Base-by-base conservation (phyloP, 1,284 basidiomycete genomes). In the Meripilus lineatus region DNA sequence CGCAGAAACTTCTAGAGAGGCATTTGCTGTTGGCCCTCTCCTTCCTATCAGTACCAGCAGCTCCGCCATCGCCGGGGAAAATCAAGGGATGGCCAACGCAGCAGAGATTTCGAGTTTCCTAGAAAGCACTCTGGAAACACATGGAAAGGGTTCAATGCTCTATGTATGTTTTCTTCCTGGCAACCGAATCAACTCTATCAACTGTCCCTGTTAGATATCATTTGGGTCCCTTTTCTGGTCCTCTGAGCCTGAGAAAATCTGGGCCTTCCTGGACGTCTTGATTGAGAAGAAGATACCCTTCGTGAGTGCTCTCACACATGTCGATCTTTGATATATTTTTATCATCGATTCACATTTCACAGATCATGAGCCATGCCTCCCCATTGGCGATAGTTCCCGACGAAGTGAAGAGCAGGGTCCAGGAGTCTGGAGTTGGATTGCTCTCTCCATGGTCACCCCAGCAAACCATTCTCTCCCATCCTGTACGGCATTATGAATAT, bases 191-290 rank as follows among this genome's bases (percentile, higher is more conserved):
- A 18, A 26, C 32, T 25, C 28, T 38, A n/a, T 21, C n/a, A 38
- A 38, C n/a, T 32, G 5, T 30, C 21, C 32, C 4, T 20, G 24
- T 11, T 5, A 45, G 44, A 22, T 45, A n/a, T 40, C 44, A 5
- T 40, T 45, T 21, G 44, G 44, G 3, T 33, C 44, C 17, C 10
- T 40, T 8, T 45, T 40, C 32, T 45, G 44, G 44, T 25, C 44
- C 5, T 22, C 23, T 14, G 20, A 28, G 14, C 38, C 37, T 4
- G 38, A 45, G 21, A 40, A 40, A 21, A 18, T 40, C 14, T 45
- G 44, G 44, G 44, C 44, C 15, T 5, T 45, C 15, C 18, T 45
- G 17, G 44, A 45, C 25, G 38, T 40, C 17, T 20, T 45, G 10
- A 40, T 45, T 24, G 23, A 40, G 17, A 30, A 33, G 38, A 25